Evolutionary conservation across 2,329 filamentous ascomycete species (phyloP), one percentile per base, ranked within the genome.

Genomic region (Trichoderma cornu-damae): DNA sequence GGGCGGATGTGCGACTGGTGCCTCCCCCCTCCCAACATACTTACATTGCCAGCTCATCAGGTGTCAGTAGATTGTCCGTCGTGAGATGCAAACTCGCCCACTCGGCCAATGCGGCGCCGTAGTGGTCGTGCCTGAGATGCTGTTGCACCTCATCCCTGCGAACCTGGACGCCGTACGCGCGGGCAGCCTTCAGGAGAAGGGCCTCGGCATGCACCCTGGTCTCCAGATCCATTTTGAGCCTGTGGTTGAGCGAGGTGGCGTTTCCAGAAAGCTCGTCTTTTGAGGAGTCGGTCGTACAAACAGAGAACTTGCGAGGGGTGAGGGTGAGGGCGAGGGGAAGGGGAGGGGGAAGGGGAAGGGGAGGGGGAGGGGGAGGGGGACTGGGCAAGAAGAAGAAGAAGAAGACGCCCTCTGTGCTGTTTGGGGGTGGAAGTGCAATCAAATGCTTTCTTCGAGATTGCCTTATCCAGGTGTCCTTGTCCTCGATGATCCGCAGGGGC

Each of bases 31-130:
- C n/a, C n/a, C n/a, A n/a, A n/a, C n/a, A 28, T 32, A 64, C 75
- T 68, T 70, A 84, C 81, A 79, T 65, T 46, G 74, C 72, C 59
- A 81, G 69, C 68, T 85, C 82, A 63, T 83, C 78, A 56, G 70
- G 72, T 42, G 77, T 79, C 38, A 85, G 69, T 11, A 85, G 72
- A 24, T 79, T 81, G 60, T 83, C 79, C 2, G 70, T 64, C 11
- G 68, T 69, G 32, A 84, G 70, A 64, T 81, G 77, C 61, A 72
- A 66, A 26, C 71, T 66, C 14, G 76, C 76, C 82, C 82, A 85
- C 44, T 74, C 74, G 3, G 68, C 66, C 44, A 80, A 69, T 4
- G 68, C 66, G 3, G 69, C 63, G 30, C 71, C 72, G 34, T 69
- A 65, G 7, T 70, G 62, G 1, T 64, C 62, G 54, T 77, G 71